Evolutionary conservation across 192 early-diverging fungal genomes (phyloP).

Genomic region (Podila horticola): DNA sequence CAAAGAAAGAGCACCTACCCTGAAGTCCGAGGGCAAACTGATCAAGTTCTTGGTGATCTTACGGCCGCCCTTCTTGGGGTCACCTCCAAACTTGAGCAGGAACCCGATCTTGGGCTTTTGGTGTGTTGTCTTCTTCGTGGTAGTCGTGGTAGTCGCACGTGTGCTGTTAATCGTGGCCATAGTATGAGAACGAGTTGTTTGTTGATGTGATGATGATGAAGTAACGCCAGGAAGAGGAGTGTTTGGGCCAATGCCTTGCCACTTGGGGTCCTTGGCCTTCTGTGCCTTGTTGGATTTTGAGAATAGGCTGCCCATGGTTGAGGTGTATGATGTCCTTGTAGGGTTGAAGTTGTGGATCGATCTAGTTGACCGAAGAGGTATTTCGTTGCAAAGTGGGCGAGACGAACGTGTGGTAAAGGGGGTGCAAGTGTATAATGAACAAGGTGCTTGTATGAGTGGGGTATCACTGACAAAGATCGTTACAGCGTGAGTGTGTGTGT

Average conservation of each 20-base stretch:
- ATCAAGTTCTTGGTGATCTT: conserved; percentile 47
- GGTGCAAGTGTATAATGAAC: not conserved
- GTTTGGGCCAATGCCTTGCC: conserved; percentile 51
- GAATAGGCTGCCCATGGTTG: conserved; percentile 36
- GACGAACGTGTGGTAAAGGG: not conserved
- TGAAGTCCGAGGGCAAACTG: conserved; percentile 44
- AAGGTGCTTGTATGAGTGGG: not conserved
- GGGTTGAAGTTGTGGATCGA: not conserved
- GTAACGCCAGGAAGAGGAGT: conserved; percentile 23
- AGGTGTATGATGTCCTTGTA: not conserved
- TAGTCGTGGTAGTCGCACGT: not conserved
- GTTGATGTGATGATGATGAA: conserved; percentile 7
- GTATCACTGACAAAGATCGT: not conserved
- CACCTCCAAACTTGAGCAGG: conserved; percentile 23
- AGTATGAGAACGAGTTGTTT: conserved; percentile 15
- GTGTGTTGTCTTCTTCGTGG: not conserved
- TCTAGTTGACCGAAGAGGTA: too few species aligned
- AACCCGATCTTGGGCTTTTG: conserved; percentile 31
- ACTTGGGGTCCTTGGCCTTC: conserved; percentile 43
- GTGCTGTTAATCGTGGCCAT: conserved; percentile 12
- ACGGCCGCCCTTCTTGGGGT: conserved; percentile 30
- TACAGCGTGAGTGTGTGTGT: not conserved
- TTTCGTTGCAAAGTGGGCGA: not conserved
- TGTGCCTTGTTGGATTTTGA: conserved; percentile 33
- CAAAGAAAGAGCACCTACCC: conserved; percentile 15